Conservation (phyloP, 2,329 filamentous ascomycete species). For the Arthrinium phaeospermum region DNA sequence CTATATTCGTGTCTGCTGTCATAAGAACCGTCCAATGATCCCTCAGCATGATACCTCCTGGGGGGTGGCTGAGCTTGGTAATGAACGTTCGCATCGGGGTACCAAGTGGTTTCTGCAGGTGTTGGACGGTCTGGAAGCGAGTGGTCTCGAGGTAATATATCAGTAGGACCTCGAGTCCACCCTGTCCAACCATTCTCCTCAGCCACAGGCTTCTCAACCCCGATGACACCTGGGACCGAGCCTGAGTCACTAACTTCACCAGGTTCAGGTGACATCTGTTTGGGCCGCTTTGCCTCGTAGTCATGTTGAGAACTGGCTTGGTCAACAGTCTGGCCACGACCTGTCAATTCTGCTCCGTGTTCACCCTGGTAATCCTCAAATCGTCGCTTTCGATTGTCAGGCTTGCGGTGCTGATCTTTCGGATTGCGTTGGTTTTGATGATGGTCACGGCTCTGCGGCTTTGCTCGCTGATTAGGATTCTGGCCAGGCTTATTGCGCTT, state of each 20-base stretch:
- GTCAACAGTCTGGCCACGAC: not conserved
- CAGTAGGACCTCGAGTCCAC: not conserved
- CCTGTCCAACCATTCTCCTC: not conserved
- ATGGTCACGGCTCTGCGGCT: conserved; percentile 15
- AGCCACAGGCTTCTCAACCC: not conserved
- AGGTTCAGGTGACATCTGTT: conserved; percentile 24
- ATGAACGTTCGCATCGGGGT: not conserved
- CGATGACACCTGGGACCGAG: conserved; percentile 1
- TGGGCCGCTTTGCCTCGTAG: not conserved
- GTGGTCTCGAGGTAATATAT: not conserved
- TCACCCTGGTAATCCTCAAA: conserved; percentile 19
- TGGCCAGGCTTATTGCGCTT: conserved; percentile 17
- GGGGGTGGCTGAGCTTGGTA: not conserved
- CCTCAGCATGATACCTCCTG: not conserved
- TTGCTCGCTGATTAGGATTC: not conserved
- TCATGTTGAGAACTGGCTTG: not conserved
- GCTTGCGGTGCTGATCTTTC: conserved; percentile 2
- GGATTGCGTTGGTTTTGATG: not conserved
- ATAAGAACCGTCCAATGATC: not conserved
- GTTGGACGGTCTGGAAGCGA: not conserved
- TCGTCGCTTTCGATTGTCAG: conserved; percentile 21
- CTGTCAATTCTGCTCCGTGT: not conserved
- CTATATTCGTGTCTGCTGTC: not conserved
- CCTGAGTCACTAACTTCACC: conserved; percentile 24
- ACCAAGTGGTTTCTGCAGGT: not conserved